Evolutionary conservation across 2,329 filamentous ascomycete species (phyloP).

Genomic region (Fusarium continuum): DNA sequence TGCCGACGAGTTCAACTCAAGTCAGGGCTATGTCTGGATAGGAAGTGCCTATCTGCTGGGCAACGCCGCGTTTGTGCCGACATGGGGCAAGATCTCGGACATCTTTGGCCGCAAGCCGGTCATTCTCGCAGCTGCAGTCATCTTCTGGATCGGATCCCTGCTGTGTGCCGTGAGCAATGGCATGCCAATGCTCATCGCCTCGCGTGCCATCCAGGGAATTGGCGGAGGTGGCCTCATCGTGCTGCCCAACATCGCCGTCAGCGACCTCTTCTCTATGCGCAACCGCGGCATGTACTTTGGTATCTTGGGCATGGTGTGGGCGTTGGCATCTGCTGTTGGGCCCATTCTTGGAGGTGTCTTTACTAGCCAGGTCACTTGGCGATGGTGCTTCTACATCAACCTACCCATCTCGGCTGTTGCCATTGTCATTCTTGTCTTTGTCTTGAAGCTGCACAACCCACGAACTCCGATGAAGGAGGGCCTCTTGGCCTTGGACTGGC

Average conservation of each 20-base stretch:
- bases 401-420: conserved; percentile 58
- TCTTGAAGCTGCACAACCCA: conserved; percentile 74
- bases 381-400: conserved; percentile 78
- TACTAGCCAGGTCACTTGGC: conserved; percentile 70
- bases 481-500: conserved; percentile 70
- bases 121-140: conserved; percentile 58
- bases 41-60: conserved; percentile 78
- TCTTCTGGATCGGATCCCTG: conserved; percentile 65
- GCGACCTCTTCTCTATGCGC: conserved; percentile 64
- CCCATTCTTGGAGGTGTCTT: conserved; percentile 76
- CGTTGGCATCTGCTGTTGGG: conserved; percentile 70
- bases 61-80: conserved; percentile 71
- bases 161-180: conserved; percentile 60
- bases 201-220: conserved; percentile 64
- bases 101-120: conserved; percentile 68
- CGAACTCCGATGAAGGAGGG: conserved; percentile 69
- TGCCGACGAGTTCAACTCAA: conserved; percentile 69
- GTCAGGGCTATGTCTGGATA: conserved; percentile 79
- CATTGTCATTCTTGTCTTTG: conserved; percentile 63
- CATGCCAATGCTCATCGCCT: conserved; percentile 63
- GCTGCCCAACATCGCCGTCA: conserved; percentile 67
- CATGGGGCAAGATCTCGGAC: conserved; percentile 73
- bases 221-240: conserved; percentile 67
- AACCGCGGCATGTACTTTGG: conserved; percentile 63
- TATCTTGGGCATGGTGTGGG: conserved; percentile 67